Evolutionary conservation across 257 asterid species (phyloP).

Genomic region (Voacanga thouarsii): DNA sequence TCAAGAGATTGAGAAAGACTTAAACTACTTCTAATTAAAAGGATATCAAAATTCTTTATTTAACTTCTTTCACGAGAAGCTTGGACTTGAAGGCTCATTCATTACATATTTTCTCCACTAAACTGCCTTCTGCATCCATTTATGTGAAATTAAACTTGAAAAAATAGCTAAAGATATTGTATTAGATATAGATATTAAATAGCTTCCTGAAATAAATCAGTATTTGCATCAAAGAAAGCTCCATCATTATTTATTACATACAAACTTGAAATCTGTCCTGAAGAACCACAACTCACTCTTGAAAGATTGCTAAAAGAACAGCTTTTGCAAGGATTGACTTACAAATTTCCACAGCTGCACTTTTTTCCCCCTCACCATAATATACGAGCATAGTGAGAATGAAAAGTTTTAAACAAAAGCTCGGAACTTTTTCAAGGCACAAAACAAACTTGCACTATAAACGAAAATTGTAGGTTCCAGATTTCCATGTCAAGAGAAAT

Average conservation of each 20-base stretch:
- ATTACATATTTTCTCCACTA: not conserved
- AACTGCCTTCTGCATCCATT: not conserved
- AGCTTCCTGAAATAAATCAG: not conserved
- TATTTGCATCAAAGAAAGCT: not conserved
- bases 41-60: not conserved
- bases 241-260: not conserved
- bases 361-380: not conserved
- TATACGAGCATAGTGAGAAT: not conserved
- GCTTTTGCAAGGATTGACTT: not conserved
- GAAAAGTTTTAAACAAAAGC: not conserved
- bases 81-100: not conserved
- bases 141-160: not conserved
- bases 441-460: not conserved
- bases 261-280: not conserved
- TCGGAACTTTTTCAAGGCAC: not conserved
- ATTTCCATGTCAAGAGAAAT: not conserved
- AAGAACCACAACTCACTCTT: not conserved
- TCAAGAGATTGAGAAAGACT: not conserved
- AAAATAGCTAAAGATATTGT: not conserved
- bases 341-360: not conserved
- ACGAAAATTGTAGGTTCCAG: not conserved
- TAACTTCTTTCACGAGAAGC: not conserved
- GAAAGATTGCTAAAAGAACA: not conserved
- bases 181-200: not conserved
- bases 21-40: not conserved